A percentile compares a stretch with the other conserved stretches of the same genome.
These are phyloP conservation scores for Fusarium pseudoanthophilum DNA, from an alignment of 2,329 filamentous ascomycete genomes.

Conservation along the genomic window DNA sequence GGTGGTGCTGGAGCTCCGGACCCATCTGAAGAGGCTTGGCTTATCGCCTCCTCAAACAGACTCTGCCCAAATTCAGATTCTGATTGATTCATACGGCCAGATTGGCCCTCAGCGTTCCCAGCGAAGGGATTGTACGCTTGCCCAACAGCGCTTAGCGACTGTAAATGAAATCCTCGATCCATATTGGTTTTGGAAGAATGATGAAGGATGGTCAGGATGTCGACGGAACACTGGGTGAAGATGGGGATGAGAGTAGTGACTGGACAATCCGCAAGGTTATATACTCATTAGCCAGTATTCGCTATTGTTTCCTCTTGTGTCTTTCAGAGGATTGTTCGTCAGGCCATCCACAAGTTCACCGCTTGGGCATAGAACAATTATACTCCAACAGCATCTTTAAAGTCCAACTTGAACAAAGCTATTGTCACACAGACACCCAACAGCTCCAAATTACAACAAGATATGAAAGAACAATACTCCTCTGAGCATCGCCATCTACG, in stretches of 20 bases:
- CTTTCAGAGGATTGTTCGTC: not conserved
- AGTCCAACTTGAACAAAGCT: not conserved
- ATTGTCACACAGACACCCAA: not conserved
- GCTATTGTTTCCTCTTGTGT: not conserved
- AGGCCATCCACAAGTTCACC: not conserved
- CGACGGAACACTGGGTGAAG: not conserved
- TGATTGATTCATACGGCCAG: not conserved
- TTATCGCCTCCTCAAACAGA: constrained; percentile 14
- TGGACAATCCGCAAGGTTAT: not conserved
- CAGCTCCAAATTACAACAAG: not conserved
- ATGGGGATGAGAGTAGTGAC: not conserved
- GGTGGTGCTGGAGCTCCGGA: constrained; percentile 49
- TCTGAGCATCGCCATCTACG: constrained; percentile 4
- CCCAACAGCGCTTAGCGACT: not conserved
- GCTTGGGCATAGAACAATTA: not conserved
- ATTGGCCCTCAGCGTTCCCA: not conserved
- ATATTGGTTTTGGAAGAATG: not conserved
- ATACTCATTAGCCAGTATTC: not conserved
- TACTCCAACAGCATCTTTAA: not conserved
- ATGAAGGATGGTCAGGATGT: not conserved
- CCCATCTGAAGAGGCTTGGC: not conserved
- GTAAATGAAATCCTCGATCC: not conserved
- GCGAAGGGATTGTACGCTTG: not conserved
- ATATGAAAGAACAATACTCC: not conserved
- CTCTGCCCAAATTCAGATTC: constrained; percentile 18